A percentile compares a stretch with the other conserved stretches of the same genome.
Conservation (phyloP, 805 yeast genomes). For the Metschnikowia drakensbergensis region DNA sequence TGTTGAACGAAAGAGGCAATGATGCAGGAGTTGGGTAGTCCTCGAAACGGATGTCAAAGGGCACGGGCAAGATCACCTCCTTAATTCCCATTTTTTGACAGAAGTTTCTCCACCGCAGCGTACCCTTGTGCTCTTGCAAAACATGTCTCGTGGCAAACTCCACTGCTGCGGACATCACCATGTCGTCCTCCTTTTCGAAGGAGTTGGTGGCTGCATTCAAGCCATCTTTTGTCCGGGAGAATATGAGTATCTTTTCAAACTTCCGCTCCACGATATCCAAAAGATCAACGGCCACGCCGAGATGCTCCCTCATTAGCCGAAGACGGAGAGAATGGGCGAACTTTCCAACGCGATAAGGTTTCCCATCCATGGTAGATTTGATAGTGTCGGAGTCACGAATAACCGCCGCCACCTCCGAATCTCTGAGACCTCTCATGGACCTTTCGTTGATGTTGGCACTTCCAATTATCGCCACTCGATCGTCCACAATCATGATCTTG, state of each 20-base stretch:
- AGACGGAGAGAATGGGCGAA: slow-evolving; percentile 88
- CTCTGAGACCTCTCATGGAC: slow-evolving; percentile 91
- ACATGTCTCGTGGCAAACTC: slow-evolving; percentile 73
- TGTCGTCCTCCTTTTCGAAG: slow-evolving; percentile 31
- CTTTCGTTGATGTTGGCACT: slow-evolving; percentile 97
- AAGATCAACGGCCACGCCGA: slow-evolving; percentile 89
- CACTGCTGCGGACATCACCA: slow-evolving; percentile 59
- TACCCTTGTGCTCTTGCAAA: slow-evolving; percentile 47
- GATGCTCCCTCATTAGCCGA: slow-evolving; percentile 93
- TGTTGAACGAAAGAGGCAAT: slow-evolving; percentile 65
- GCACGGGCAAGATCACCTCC: slow-evolving; percentile 10
- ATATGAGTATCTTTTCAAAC: slow-evolving; percentile 47
- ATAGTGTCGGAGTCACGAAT: slow-evolving; percentile 79
- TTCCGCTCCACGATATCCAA: slow-evolving; percentile 77
- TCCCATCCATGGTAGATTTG: slow-evolving; percentile 72
- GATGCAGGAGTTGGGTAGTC: slow-evolving; percentile 31
- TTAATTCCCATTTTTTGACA: slow-evolving; percentile 14
- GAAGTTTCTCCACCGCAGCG: slow-evolving; percentile 42
- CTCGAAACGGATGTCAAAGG: slow-evolving; percentile 25
- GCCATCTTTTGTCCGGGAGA: slow-evolving; percentile 43
- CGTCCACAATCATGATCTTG: slow-evolving; percentile 88
- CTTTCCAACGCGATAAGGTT: slow-evolving; percentile 74
- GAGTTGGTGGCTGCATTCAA: slow-evolving; percentile 41
- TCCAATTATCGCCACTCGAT: slow-evolving; percentile 89
- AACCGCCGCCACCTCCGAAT: slow-evolving; percentile 89